Evolutionary conservation across 1,139 yeast genomes (phyloP), one percentile per base, ranked within the genome.

Genomic region (Blastobotrys niveus): DNA sequence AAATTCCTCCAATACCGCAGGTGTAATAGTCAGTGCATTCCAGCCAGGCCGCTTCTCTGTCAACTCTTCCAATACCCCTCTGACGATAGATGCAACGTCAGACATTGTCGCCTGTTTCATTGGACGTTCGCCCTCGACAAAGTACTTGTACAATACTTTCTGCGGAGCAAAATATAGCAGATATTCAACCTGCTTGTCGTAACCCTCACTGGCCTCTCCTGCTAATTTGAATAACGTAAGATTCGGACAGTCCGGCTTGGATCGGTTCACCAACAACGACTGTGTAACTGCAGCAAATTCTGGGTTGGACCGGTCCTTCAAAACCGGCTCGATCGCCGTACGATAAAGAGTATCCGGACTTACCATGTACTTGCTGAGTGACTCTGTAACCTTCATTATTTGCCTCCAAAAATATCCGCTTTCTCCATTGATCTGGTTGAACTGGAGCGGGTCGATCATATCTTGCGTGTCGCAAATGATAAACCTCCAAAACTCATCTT

Each of bases 401-500:
- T 24, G 10, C 10, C 12, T 24, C 27, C 27, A 24, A 8, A 24
- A n/a, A n/a, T n/a, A n/a, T n/a, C n/a, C n/a, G n/a, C n/a, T n/a
- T n/a, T n/a, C 12, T 24, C 26, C 20, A 20, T 36, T 36, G 31
- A 25, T 22, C 14, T 21, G 17, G 31, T 36, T 36, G 10, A 36
- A 36, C 19, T 25, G 22, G 17, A 17, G 10, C 6, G 15, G 5
- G 5, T 20, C n/a, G 17, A 10, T 14, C 19, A 25, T 5, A 15
- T 7, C 39, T n/a, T 25, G 22, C 12, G 3, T 26, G 17, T 21
- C 19, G 20, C 32, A 25, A 15, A 36, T 10, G 34, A 15, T 18
- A 14, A 29, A 24, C 34, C 40, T 24, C 19, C 21, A 38, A 38
- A 29, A 38, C n/a, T 38, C 40, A 9, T 38, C 34, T 18, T 27